These are phyloP conservation scores for Xylariaceae sp. DNA, from an alignment of 2,329 filamentous ascomycete species.

Conservation along the genomic window DNA sequence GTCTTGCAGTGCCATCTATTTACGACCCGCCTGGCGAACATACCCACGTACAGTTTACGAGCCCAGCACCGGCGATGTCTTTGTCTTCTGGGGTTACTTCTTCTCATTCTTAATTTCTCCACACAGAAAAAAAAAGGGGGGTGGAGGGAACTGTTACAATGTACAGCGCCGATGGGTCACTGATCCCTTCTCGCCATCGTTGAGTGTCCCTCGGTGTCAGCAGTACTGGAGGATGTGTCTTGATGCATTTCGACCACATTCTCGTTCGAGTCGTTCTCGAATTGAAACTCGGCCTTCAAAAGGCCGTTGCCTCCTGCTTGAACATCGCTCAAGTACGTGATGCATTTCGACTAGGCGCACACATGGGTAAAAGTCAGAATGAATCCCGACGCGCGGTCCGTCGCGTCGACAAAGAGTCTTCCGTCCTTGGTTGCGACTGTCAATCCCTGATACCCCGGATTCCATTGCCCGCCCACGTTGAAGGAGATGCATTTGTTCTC, in stretches of 20 bases:
- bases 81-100: too few relatives aligned
- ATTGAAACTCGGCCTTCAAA: slow-evolving; percentile 15
- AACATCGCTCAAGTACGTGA: not conserved
- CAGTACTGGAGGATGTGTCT: too few relatives aligned
- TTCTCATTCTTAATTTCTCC: too few relatives aligned
- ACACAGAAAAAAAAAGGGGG: too few relatives aligned
- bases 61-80: too few relatives aligned
- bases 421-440: slow-evolving; percentile 16
- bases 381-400: slow-evolving; percentile 17
- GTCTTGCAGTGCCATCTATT: too few relatives aligned
- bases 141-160: too few relatives aligned
- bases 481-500: slow-evolving; percentile 7
- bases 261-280: slow-evolving; percentile 15
- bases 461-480: slow-evolving; percentile 18
- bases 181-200: too few relatives aligned
- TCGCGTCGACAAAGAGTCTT: slow-evolving; percentile 22
- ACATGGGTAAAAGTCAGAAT: slow-evolving; percentile 19
- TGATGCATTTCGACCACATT: slow-evolving; percentile 14
- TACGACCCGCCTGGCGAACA: too few relatives aligned
- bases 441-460: slow-evolving; percentile 20
- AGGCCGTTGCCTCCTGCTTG: not conserved
- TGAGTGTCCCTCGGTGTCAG: not conserved
- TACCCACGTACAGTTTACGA: too few relatives aligned
- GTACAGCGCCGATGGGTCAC: too few relatives aligned
- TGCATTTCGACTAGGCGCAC: slow-evolving; percentile 16